Percentiles rank a stretch among this genome's conserved stretches.
These are phyloP conservation scores for Cornus suecica DNA, from an alignment of 148 eudicot species.

Conservation along the genomic window DNA sequence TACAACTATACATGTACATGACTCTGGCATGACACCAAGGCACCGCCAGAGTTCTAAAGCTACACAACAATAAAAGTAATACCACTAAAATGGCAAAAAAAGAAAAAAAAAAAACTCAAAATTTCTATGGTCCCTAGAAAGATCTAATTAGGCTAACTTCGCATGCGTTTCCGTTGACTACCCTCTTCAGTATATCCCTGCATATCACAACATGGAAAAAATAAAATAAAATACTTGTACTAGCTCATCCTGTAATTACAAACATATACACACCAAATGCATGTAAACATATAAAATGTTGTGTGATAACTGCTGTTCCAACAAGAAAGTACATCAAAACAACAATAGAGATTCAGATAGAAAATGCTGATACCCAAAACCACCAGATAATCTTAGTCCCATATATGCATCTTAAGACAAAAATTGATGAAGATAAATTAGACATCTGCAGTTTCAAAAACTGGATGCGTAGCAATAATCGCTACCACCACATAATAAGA, in stretches of 20 bases:
- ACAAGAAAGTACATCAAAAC: background rate
- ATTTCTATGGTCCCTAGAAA: conserved; percentile 34
- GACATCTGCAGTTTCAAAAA: background rate
- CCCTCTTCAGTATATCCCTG: conserved; percentile 50
- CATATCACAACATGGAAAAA: conserved; percentile 17
- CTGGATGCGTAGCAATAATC: no score
- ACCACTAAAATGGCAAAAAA: conserved; percentile 20
- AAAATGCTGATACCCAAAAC: background rate
- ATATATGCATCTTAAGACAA: background rate
- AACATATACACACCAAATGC: background rate
- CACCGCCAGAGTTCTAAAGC: conserved; percentile 18
- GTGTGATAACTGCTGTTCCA: background rate
- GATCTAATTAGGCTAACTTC: conserved; percentile 28
- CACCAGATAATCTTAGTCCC: background rate
- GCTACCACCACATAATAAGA: no score
- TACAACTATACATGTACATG: conserved; percentile 50
- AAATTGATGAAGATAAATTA: background rate
- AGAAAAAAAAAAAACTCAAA: conserved; percentile 25
- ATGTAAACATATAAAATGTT: background rate
- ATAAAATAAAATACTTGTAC: background rate
- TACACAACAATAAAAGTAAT: conserved; percentile 27
- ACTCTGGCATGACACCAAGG: conserved; percentile 27
- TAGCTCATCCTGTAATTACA: background rate
- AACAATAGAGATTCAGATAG: background rate
- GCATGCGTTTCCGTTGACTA: conserved; percentile 42